Conservation (phyloP, 164 flowering plant species). For the Stephania cephalantha region DNA sequence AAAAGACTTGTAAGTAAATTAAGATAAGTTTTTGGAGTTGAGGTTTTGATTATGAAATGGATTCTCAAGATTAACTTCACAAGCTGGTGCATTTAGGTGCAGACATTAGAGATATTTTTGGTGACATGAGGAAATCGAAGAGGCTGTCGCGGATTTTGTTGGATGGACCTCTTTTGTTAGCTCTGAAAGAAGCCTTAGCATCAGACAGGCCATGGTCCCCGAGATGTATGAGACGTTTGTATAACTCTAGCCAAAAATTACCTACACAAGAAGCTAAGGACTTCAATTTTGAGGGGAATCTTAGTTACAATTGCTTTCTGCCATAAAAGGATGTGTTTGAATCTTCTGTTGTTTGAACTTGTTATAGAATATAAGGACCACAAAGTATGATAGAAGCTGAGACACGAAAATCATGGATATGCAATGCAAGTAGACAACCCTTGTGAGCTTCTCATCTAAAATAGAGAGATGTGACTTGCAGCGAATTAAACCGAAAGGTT, state of each 20-base stretch:
- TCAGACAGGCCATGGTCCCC: neutral
- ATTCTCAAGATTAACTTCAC: neutral
- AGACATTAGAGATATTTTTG: neutral
- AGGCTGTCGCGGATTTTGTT: neutral
- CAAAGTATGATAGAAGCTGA: constrained; percentile 8
- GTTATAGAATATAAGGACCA: constrained; percentile 15
- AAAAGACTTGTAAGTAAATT: neutral
- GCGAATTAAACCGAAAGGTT: neutral
- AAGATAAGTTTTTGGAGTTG: neutral
- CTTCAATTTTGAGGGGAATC: constrained; percentile 6
- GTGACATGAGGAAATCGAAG: too few relatives aligned
- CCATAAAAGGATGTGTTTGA: constrained; percentile 13
- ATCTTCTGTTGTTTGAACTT: constrained; percentile 9
- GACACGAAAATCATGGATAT: constrained; percentile 15
- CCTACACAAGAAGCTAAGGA: neutral
- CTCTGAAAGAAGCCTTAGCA: neutral
- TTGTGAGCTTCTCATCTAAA: constrained; percentile 8
- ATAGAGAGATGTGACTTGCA: constrained; percentile 6
- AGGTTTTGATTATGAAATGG: neutral
- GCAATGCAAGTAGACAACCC: neutral
- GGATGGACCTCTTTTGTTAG: neutral
- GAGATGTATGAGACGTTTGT: neutral
- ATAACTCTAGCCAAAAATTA: neutral
- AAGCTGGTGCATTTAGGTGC: neutral
- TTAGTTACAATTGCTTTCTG: constrained; percentile 4